phyloP scores from a whole-genome alignment of 345 rosid genomes.

The Clarkia xantiana region DNA sequence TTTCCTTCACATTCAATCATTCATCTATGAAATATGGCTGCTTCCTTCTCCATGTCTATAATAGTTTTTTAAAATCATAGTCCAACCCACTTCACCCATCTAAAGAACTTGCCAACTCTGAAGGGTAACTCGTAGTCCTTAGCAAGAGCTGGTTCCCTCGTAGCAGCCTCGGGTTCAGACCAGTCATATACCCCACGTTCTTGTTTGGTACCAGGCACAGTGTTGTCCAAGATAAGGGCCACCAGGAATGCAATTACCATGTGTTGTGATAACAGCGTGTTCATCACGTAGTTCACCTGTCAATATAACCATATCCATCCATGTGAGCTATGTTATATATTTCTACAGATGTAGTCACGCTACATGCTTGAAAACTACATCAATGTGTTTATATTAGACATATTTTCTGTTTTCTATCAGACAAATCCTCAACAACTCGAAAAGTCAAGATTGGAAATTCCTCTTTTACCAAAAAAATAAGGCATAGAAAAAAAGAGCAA shows the following conservation, averaged over 20 bases:
- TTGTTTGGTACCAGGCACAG: conserved; percentile 80
- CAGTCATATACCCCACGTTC: conserved; percentile 94
- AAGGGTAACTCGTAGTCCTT: conserved; percentile 87
- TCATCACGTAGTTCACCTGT: conserved; percentile 85
- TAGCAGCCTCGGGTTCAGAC: conserved; percentile 77
- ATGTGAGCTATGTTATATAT: no score
- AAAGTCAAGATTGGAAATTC: no score
- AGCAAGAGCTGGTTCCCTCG: conserved; percentile 72
- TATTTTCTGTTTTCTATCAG: no score
- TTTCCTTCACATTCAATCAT: no score
- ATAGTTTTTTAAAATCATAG: conserved; percentile 20
- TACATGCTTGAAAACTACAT: no score
- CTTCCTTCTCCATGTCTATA: no score
- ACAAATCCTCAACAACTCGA: no score
- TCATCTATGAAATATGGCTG: no score
- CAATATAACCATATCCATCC: conserved; percentile 1
- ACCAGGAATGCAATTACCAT: conserved; percentile 88
- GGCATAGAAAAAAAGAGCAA: no score
- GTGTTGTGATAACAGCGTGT: conserved; percentile 61
- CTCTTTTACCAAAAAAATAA: no score
- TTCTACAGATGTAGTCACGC: no score
- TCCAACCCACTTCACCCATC: conserved; percentile 99
- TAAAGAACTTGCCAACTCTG: conserved; percentile 66
- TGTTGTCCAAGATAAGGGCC: conserved; percentile 78
- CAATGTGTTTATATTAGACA: no score